phyloP scores from a whole-genome alignment of 805 yeast genomes.

The Peterozyma xylosa region DNA sequence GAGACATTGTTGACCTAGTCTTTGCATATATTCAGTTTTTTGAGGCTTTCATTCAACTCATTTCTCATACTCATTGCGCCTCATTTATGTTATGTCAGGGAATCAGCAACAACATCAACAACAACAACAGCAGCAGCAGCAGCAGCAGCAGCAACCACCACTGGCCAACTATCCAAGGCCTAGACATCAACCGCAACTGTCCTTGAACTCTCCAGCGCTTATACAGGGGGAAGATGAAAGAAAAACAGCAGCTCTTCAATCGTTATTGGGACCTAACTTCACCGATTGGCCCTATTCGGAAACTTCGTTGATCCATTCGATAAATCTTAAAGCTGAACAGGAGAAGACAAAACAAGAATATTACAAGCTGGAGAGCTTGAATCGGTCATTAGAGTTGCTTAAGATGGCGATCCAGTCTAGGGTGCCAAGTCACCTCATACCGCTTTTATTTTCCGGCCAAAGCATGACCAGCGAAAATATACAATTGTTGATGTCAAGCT shows the following conservation, averaged over 20 bases:
- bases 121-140: constrained; percentile 1
- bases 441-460: constrained; percentile 44
- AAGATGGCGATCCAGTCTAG: constrained; percentile 52
- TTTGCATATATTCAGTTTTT: too few species aligned
- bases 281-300: constrained; percentile 50
- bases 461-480: constrained; percentile 13
- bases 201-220: too few species aligned
- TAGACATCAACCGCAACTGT: too few species aligned
- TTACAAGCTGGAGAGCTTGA: constrained; percentile 56
- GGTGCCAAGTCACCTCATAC: constrained; percentile 58
- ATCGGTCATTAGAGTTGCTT: constrained; percentile 53
- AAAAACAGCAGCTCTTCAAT: neutral
- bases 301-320: constrained; percentile 47
- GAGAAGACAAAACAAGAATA: constrained; percentile 79
- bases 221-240: too few species aligned
- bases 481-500: constrained; percentile 7
- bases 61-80: too few species aligned
- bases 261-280: constrained; percentile 46
- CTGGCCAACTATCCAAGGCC: neutral
- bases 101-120: neutral
- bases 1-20: too few species aligned
- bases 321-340: constrained; percentile 59
- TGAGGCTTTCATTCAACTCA: too few species aligned
- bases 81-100: neutral
- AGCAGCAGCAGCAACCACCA: neutral